Evolutionary conservation across 495 filamentous ascomycete genomes (phyloP).

Genomic region (Aspergillus mulundensis): DNA sequence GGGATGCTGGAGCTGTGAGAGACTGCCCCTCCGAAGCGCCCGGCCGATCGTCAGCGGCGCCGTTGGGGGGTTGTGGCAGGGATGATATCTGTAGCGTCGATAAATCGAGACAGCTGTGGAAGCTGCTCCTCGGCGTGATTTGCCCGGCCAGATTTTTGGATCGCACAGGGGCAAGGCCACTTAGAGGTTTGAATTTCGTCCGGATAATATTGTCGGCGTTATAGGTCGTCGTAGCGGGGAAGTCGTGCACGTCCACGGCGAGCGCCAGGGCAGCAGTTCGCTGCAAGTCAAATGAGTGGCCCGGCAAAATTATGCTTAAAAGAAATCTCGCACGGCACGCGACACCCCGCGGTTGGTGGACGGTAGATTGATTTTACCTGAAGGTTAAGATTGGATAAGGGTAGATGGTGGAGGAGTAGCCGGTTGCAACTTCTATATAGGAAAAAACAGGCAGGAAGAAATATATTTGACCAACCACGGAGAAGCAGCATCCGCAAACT

Average conservation of each 20-base stretch:
- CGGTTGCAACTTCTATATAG: neutral
- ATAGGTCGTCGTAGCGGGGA: slow-evolving; percentile 1
- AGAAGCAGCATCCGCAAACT: too few species aligned
- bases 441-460: neutral
- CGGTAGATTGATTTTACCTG: neutral
- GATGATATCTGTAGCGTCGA: slow-evolving; percentile 43
- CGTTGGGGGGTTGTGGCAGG: slow-evolving; percentile 24
- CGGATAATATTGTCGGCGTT: neutral
- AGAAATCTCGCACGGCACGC: neutral
- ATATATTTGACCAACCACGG: too few species aligned
- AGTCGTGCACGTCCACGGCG: slow-evolving; percentile 2
- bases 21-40: slow-evolving; percentile 27
- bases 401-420: neutral
- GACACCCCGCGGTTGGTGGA: neutral
- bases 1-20: slow-evolving; percentile 30
- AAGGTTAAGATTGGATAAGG: too few species aligned
- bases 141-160: slow-evolving; percentile 46
- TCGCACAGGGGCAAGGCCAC: slow-evolving; percentile 23
- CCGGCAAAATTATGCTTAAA: slow-evolving; percentile 5
- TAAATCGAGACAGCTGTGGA: slow-evolving; percentile 50
- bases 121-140: slow-evolving; percentile 45
- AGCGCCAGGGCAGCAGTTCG: slow-evolving; percentile 1
- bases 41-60: slow-evolving; percentile 22
- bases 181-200: slow-evolving; percentile 6
- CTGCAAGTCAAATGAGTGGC: slow-evolving; percentile 1